Base-by-base conservation (phyloP, 352 stramenopile species). In the Stephanocyclus meneghinianus region DNA sequence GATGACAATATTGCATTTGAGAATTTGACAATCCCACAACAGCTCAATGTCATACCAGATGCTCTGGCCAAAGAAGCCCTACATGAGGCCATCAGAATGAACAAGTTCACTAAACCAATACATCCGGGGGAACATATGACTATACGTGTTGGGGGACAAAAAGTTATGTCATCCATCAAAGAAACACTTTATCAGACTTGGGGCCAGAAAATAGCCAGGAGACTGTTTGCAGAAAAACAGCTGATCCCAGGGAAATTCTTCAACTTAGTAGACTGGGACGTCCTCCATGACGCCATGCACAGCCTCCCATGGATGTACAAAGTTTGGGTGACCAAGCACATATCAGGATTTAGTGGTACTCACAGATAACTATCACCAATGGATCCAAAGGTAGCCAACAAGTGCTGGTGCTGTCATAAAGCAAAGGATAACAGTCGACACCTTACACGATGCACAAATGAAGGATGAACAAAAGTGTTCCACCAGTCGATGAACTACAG, bases 41-140 rank as follows among this genome's bases (percentile, higher is more conserved):
- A 57, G 5, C 11, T 79, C 0, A 72, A 79, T 68, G 13, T 67
- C 10, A 42, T 30, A 18, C 53, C 30, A 5, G 51, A 80, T 64
- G 42, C 16, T n/a, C 4, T 64, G 15, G 72, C 72, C 13, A 62
- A 80, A 45, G 15, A 10, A 16, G 5, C 11, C n/a, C 47, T 73
- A 3, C 2, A 30, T 5, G 29, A 7, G 0, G 21, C 18, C 2
- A 13, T 67, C 13, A 2, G 15, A 0, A 13, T 15, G 5, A 21
- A 32, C 11, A 6, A 18, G 1, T 59, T 55, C 6, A 81, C 76
- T 18, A 3, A 0, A 21, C 26, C 48, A 11, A 8, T 64, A 26
- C 65, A 74, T 37, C 75, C 75, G 0, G 60, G 74, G n/a, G 75
- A 83, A 42, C 0, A 5, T 9, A 45, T 74, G 13, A 40, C 45